Percentiles rank a stretch among this genome's conserved stretches.
Conservation (phyloP, 2,329 filamentous ascomycete genomes). For the Elsinoe arachidis region DNA sequence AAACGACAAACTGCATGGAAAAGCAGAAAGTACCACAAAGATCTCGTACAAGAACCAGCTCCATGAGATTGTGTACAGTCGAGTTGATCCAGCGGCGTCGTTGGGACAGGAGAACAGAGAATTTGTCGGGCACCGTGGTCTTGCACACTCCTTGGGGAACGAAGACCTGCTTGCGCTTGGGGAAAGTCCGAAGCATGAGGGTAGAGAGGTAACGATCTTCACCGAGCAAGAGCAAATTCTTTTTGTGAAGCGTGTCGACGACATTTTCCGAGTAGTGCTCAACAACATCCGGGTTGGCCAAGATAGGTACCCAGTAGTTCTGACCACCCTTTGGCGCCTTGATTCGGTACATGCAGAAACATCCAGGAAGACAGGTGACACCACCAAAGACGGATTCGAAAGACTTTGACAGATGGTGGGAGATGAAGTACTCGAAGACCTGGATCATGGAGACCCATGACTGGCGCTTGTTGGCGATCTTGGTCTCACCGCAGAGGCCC, state of each 20-base stretch:
- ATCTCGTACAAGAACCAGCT: constrained; percentile 88
- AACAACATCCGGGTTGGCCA: constrained; percentile 96
- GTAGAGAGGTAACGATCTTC: constrained; percentile 95
- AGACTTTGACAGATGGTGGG: constrained; percentile 90
- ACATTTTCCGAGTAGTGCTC: constrained; percentile 99
- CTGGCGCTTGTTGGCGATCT: constrained; percentile 95
- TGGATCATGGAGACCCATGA: constrained; percentile 97
- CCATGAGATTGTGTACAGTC: constrained; percentile 97
- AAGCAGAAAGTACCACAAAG: constrained; percentile 99
- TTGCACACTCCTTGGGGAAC: constrained; percentile 98
- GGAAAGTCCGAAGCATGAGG: constrained; percentile 96
- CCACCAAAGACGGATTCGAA: constrained; percentile 98
- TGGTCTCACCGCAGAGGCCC: constrained; percentile 97
- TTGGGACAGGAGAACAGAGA: constrained; percentile 87
- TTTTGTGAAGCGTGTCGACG: constrained; percentile 95
- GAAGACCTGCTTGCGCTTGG: constrained; percentile 97
- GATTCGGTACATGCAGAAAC: constrained; percentile 99
- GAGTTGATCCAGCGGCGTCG: constrained; percentile 98
- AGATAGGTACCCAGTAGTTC: constrained; percentile 98
- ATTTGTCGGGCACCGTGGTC: constrained; percentile 88
- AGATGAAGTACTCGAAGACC: constrained; percentile 99
- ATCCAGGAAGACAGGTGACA: constrained; percentile 95
- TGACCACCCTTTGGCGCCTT: constrained; percentile 96
- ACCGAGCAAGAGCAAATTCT: constrained; percentile 83
- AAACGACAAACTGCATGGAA: constrained; percentile 98